Percentiles rank a stretch among this genome's conserved stretches.
Evolutionary conservation across 192 early-diverging fungal species (phyloP).

Genomic region (Gonapodya sp.): DNA sequence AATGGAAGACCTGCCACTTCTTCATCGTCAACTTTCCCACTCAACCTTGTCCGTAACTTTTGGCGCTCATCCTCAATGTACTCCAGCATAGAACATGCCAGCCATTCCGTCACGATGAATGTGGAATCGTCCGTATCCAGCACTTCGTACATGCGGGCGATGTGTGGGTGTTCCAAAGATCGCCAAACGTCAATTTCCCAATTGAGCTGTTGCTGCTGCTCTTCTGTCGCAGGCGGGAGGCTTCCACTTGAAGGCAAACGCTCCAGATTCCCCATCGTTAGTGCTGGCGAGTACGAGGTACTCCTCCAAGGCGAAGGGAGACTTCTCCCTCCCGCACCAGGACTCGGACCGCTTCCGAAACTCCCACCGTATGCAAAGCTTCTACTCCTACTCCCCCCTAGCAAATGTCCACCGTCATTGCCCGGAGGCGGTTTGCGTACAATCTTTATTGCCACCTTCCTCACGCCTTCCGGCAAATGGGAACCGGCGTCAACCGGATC

Average conservation of each 20-base stretch:
- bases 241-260: neutral
- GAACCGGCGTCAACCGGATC: neutral
- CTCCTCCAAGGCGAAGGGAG: neutral
- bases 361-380: slow-evolving; percentile 13
- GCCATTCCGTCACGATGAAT: slow-evolving; percentile 44
- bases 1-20: slow-evolving; percentile 33
- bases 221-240: slow-evolving; percentile 16
- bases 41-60: neutral
- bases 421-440: slow-evolving; percentile 35
- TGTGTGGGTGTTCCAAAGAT: slow-evolving; percentile 53
- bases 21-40: slow-evolving; percentile 17
- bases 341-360: neutral
- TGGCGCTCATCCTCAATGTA: slow-evolving; percentile 31
- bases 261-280: neutral
- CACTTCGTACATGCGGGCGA: slow-evolving; percentile 52
- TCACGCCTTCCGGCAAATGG: slow-evolving; percentile 14
- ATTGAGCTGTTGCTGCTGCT: slow-evolving; percentile 39
- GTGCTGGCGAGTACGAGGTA: neutral
- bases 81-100: neutral
- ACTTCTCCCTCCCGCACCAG: neutral
- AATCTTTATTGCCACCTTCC: slow-evolving; percentile 61
- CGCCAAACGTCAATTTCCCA: slow-evolving; percentile 62
- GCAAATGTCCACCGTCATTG: neutral
- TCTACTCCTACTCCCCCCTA: too few species aligned
- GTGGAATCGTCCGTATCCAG: slow-evolving; percentile 56